Base-by-base conservation (phyloP, 2,329 filamentous ascomycete genomes). In the Colletotrichum theobromicola region DNA sequence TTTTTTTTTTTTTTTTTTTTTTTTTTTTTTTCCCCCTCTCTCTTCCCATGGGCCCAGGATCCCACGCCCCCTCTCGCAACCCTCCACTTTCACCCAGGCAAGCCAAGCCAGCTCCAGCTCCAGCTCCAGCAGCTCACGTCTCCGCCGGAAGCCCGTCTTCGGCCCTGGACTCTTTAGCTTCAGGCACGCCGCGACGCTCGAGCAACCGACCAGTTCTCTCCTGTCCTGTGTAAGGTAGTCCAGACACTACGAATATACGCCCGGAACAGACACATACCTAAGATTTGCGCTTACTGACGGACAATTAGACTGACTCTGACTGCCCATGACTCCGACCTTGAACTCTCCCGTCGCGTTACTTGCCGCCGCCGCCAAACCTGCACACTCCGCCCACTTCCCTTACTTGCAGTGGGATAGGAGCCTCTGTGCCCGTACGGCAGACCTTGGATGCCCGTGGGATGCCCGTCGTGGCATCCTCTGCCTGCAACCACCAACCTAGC, bases 301-400 rank as follows among this genome's bases (percentile, higher is more conserved):
- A 24, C 42, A n/a, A 21, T 50, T 24, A 5, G 26, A n/a, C 55
- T 58, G 42, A 32, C 28, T 60, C 58, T 34, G 32, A 60, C 34
- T 66, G 34, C 37, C 35, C 28, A 30, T 67, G 68, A 28, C 53
- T 30, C 46, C 28, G 13, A 28, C 12, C 30, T 46, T 46, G 21
- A 50, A 50, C 53, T 15, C 21, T 50, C 42, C 42, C 21, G 42
- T 50, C 42, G 42, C 42, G 42, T 50, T 50, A 50, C 34, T 58
- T 26, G 46, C 18, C 28, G 68, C 18, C 64, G 60, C 50, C n/a
- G 46, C 53, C 60, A 57, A 13, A 58, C 35, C 32, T 21, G 15
- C 26, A 66, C 60, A 26, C 13, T 34, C 37, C 64, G n/a, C 64
- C 70, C 70, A 62, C 64, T 68, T 72, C 64, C 65, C 64, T 61